phyloP scores from a whole-genome alignment of 305 asterid species.

The Fraxinus platypoda region DNA sequence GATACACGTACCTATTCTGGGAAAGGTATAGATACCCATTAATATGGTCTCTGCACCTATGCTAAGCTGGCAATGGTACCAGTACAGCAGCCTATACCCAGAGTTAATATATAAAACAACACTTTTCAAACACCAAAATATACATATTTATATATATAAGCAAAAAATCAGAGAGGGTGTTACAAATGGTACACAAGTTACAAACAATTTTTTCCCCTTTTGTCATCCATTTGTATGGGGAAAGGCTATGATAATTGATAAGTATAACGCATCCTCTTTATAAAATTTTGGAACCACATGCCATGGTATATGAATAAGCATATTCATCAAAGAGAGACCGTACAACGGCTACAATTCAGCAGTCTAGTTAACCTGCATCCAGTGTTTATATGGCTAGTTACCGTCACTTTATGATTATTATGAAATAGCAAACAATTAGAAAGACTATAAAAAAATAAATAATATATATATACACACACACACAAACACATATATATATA shows the following conservation, averaged over 20 bases:
- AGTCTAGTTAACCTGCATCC: neutral
- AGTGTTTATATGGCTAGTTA: neutral
- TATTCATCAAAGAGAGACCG: neutral
- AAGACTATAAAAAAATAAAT: neutral
- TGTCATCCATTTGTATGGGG: neutral
- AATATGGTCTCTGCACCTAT: neutral
- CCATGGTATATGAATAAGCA: neutral
- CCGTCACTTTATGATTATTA: neutral
- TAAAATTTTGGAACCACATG: neutral
- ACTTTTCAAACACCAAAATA: neutral
- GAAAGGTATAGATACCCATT: neutral
- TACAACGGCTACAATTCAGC: neutral
- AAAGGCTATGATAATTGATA: neutral
- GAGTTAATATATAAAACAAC: neutral
- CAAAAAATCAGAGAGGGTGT: neutral
- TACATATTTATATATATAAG: neutral
- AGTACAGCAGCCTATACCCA: neutral
- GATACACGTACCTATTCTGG: neutral
- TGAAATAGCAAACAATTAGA: neutral
- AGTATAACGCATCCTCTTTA: neutral
- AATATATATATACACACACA: neutral
- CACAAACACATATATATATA: neutral
- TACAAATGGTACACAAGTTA: neutral
- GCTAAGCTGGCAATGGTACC: neutral
- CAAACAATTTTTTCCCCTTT: neutral